Base-by-base conservation (phyloP, 495 filamentous ascomycete genomes). In the Neurospora sublineolata region DNA sequence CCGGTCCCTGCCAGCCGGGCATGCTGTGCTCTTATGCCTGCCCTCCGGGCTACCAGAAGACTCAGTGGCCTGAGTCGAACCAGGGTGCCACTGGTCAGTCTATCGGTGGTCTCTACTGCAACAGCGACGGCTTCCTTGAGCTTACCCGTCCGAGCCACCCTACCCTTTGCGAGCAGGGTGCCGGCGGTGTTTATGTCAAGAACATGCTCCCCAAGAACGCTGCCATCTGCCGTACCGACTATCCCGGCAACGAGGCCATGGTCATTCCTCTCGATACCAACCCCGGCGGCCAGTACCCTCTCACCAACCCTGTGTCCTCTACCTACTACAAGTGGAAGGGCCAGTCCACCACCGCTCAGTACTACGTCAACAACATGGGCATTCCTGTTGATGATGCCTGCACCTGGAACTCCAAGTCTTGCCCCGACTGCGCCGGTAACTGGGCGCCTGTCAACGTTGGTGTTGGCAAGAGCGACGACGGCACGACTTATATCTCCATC, bases 1-100 rank as follows among this genome's bases (percentile, higher is more conserved):
- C 82, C n/a, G 87, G 90, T 68, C 75, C 79, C 68, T 94, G 93
- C 81, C 79, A 74, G 33, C 78, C 84, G 10, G 90, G 88, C 44
- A 82, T 85, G 60, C 92, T 93, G 83, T 97, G 95, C 86, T 97
- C 94, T 6, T 99, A 98, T 77, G 92, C 91, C 69, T 99, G 95
- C 84, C 94, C 95, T 8, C 78, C 89, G 64, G 94, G 94, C 69
- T 97, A 93, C 84, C 90, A 94, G 76, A 97, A 97, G 87, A 87
- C 90, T 44, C 94, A 98, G 81, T 99, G 94, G 93, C 95, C 96
- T 41, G 69, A 76, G 72, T 70, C 68, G 33, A 36, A 36, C 37
- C 95, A 98, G 84, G 96, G 95, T 42, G 75, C 81, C 46, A 93
- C 91, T 67, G 91, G 90, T 39, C 91, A 98, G 83, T 97, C 94